Base-by-base conservation (phyloP, 2,329 filamentous ascomycete species). In the Chalaropsis ovoidea region DNA sequence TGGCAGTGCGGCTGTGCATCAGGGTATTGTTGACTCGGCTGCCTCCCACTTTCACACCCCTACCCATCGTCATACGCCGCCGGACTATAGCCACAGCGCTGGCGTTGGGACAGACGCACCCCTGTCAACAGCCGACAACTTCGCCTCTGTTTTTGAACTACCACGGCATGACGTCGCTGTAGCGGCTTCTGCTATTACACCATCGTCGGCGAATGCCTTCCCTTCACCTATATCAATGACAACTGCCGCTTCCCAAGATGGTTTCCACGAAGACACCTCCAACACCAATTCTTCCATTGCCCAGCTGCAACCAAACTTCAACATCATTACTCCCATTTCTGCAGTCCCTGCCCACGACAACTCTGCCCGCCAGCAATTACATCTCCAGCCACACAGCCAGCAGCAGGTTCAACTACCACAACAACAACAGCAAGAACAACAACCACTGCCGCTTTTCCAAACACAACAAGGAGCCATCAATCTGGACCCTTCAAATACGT, bases 171-270 rank as follows among this genome's bases (percentile, higher is more conserved):
- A 67, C 65, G 65, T 64, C 60, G 54, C 31, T 22, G 54, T 39
- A 39, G 54, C 63, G 61, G 52, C 61, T 39, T 66, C 64, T 60
- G 47, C 49, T 41, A 54, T 47, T 35, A 49, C 27, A 56, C 62
- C 60, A 45, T 41, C 47, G 41, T 64, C 41, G 22, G 24, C 24
- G 43, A 61, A 64, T 19, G 61, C 62, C 39, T 67, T 67, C 8
- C 65, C 62, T 39, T 67, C 65, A 31, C 65, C 65, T 67, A 67
- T 67, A 67, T 67, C 65, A 52, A 67, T 67, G 49, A 61, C n/a
- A 17, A 41, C 49, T 13, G 65, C 61, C 65, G 41, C 65, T 19
- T 61, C 62, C 43, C 62, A 43, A 45, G 54, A 67, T 64, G 62
- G 4, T 3, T 52, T 24, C 17, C 41, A 27, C 27, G 11, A 60